Percentiles rank a stretch among this genome's conserved stretches.
Conservation (phyloP, 805 yeast species). For the Teunomyces aglyptinius region DNA sequence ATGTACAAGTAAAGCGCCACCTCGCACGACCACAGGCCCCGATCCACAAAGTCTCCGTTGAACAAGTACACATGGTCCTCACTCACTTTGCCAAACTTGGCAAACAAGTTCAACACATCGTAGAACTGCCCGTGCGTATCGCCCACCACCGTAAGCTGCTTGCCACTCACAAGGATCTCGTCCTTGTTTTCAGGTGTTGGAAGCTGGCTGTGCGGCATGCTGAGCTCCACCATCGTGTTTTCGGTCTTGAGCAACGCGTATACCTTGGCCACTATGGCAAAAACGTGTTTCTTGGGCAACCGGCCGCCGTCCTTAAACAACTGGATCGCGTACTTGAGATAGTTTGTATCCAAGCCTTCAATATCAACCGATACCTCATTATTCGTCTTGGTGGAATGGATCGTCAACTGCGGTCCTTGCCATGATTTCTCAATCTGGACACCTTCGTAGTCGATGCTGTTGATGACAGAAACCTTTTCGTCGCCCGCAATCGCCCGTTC, state of each 20-base stretch:
- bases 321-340: constrained; percentile 63
- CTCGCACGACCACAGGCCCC: constrained; percentile 98
- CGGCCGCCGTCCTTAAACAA: constrained; percentile 71
- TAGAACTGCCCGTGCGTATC: constrained; percentile 97
- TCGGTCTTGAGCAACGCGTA: constrained; percentile 63
- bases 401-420: constrained; percentile 55
- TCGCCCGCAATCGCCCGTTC: constrained; percentile 82
- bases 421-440: constrained; percentile 53
- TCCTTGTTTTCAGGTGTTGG: constrained; percentile 12
- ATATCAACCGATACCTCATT: constrained; percentile 26
- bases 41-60: constrained; percentile 96
- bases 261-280: constrained; percentile 74
- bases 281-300: constrained; percentile 79
- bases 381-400: constrained; percentile 29
- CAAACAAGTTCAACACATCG: constrained; percentile 81
- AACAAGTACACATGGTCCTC: constrained; percentile 73
- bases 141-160: constrained; percentile 82
- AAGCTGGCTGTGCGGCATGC: constrained; percentile 34
- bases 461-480: constrained; percentile 51
- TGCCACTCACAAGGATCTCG: constrained; percentile 28
- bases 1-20: constrained; percentile 80
- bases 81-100: constrained; percentile 67
- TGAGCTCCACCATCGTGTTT: constrained; percentile 72
- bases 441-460: constrained; percentile 45
- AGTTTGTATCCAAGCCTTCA: constrained; percentile 47